phyloP scores from a whole-genome alignment of 495 filamentous ascomycete species.

The Neurospora sp. region DNA sequence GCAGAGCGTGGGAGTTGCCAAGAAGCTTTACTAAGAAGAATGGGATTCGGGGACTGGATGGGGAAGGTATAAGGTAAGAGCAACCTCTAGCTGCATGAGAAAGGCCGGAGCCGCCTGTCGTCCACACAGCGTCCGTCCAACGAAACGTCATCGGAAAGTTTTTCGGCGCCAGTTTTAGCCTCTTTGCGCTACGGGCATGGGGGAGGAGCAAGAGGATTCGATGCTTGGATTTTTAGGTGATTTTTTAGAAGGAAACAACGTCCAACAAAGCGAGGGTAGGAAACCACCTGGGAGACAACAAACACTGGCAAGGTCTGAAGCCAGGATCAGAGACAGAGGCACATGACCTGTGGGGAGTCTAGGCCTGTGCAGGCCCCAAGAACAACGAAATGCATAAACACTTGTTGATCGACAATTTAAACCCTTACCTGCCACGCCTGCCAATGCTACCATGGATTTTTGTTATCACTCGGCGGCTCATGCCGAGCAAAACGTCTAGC shows the following conservation, averaged over 20 bases:
- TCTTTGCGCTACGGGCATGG: not conserved
- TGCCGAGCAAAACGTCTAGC: not conserved
- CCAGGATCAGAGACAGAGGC: not conserved
- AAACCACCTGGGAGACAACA: not conserved
- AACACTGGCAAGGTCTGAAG: not conserved
- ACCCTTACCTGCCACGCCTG: not conserved
- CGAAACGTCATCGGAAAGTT: not conserved
- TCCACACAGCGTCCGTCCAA: not conserved
- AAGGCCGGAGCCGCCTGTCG: slow-evolving; percentile 9
- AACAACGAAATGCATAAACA: not conserved
- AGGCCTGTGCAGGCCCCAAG: not conserved
- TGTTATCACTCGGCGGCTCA: not conserved
- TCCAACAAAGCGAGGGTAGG: not conserved
- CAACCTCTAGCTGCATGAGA: slow-evolving; percentile 25
- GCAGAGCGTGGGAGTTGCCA: not conserved
- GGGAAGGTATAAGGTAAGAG: slow-evolving; percentile 26
- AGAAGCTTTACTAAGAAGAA: not conserved
- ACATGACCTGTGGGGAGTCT: not conserved
- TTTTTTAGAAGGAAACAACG: not conserved
- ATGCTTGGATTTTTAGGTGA: not conserved
- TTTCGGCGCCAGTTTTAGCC: not conserved
- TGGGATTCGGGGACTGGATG: slow-evolving; percentile 9
- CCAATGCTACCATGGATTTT: not conserved
- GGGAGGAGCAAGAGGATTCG: not conserved
- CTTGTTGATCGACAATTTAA: not conserved